phyloP scores from a whole-genome alignment of 257 asterid species.

The Nemophila menziesii region DNA sequence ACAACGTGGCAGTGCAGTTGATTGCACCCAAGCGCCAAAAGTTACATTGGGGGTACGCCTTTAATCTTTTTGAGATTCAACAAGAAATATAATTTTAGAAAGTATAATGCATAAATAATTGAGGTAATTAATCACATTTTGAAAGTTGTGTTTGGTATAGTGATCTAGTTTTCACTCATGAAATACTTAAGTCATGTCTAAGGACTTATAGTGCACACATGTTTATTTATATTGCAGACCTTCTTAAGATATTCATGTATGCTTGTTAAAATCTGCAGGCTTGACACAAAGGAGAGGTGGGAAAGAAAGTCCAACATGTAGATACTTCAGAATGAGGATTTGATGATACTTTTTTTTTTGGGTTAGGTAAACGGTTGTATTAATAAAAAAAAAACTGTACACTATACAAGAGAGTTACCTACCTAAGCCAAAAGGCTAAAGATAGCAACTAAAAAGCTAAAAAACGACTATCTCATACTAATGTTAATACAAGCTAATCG shows the following conservation, averaged over 20 bases:
- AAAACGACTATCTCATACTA: too few species aligned
- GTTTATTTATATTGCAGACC: too few species aligned
- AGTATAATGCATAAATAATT: not conserved
- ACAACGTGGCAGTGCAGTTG: conserved; percentile 10
- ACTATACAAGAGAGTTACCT: too few species aligned
- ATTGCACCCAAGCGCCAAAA: conserved; percentile 37
- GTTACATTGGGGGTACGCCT: conserved; percentile 71
- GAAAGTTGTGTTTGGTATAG: not conserved
- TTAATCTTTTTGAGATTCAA: not conserved
- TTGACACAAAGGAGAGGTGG: conserved; percentile 6
- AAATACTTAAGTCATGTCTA: not conserved
- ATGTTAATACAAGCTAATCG: too few species aligned
- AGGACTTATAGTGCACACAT: too few species aligned
- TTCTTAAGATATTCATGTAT: not conserved
- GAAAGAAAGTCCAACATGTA: conserved; percentile 6
- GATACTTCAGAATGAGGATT: not conserved
- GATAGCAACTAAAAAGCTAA: too few species aligned
- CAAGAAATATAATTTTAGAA: not conserved
- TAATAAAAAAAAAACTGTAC: too few species aligned
- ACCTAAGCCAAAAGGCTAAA: too few species aligned
- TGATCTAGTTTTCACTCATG: not conserved
- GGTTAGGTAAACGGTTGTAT: too few species aligned
- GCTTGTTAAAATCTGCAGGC: not conserved
- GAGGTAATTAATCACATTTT: not conserved
- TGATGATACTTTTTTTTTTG: too few species aligned